These are phyloP conservation scores for Cyphellophora attinorum DNA, from an alignment of 2,329 filamentous ascomycete species.

Conservation along the genomic window DNA sequence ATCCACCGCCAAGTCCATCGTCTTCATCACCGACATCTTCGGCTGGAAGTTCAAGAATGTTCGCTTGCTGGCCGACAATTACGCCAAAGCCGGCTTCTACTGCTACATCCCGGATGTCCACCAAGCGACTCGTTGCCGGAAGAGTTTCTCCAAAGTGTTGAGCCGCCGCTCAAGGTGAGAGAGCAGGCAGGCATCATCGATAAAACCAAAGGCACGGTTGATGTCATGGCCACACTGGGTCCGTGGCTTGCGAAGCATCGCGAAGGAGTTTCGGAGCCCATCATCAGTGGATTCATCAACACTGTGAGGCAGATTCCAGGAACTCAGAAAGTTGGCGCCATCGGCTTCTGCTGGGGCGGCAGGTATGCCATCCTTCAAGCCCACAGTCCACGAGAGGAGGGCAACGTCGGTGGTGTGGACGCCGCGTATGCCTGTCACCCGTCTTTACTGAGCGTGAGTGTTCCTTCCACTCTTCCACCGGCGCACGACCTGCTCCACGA, in stretches of 20 bases:
- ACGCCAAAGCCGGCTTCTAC: constrained; percentile 36
- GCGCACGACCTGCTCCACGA: no score
- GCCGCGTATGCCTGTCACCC: constrained; percentile 34
- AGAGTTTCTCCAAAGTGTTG: constrained; percentile 31
- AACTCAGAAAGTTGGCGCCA: constrained; percentile 30
- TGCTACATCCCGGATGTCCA: constrained; percentile 35
- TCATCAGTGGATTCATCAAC: constrained; percentile 35
- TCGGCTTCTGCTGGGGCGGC: constrained; percentile 41
- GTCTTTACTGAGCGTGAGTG: constrained; percentile 29
- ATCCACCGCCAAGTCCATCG: constrained; percentile 33
- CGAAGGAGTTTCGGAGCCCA: constrained; percentile 30
- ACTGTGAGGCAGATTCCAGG: constrained; percentile 25
- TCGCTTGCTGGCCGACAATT: constrained; percentile 37
- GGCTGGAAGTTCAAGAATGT: constrained; percentile 39
- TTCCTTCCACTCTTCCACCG: no score
- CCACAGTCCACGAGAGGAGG: constrained; percentile 17
- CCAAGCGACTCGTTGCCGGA: constrained; percentile 28
- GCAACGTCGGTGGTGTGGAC: constrained; percentile 25
- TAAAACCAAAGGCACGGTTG: constrained; percentile 30
- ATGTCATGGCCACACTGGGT: constrained; percentile 29
- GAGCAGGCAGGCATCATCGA: constrained; percentile 26
- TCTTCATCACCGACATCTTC: constrained; percentile 35
- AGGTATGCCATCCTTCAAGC: constrained; percentile 22
- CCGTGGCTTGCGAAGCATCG: constrained; percentile 36
- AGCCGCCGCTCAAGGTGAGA: constrained; percentile 31